These are phyloP conservation scores for Solanum corneliomulleri DNA, from an alignment of 257 asterid genomes.

Conservation along the genomic window DNA sequence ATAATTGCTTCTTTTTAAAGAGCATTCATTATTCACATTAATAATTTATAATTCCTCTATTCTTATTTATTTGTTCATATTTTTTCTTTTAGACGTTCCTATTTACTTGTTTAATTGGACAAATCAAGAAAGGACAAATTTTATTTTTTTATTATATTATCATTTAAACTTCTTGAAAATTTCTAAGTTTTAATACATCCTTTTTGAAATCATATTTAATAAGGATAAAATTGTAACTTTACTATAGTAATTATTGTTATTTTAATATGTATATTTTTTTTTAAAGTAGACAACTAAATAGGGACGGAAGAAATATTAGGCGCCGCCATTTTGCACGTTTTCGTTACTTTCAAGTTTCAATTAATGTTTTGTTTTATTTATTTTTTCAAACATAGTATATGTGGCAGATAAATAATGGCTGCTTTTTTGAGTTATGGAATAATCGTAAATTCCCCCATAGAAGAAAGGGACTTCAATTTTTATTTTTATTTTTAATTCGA, in stretches of 20 bases:
- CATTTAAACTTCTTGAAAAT: no score
- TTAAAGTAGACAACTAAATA: no score
- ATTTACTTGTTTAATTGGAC: no score
- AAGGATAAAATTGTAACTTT: no score
- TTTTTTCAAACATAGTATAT: background rate
- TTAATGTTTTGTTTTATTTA: background rate
- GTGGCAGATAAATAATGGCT: conserved; percentile 3
- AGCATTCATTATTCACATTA: background rate
- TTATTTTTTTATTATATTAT: no score
- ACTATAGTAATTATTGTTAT: no score
- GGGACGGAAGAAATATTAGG: background rate
- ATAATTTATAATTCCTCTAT: background rate
- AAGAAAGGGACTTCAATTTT: background rate
- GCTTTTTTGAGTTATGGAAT: background rate
- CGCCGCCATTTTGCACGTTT: background rate
- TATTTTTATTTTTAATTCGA: background rate
- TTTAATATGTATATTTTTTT: no score
- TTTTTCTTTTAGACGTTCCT: no score
- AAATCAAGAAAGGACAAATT: no score
- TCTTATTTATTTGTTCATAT: no score
- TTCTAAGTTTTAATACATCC: no score
- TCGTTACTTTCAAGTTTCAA: background rate
- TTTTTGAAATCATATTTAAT: no score
- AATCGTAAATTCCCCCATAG: background rate
- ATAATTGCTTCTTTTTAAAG: background rate